These are phyloP conservation scores for Solanum habrochaites DNA, from an alignment of 257 asterid species.

Conservation along the genomic window DNA sequence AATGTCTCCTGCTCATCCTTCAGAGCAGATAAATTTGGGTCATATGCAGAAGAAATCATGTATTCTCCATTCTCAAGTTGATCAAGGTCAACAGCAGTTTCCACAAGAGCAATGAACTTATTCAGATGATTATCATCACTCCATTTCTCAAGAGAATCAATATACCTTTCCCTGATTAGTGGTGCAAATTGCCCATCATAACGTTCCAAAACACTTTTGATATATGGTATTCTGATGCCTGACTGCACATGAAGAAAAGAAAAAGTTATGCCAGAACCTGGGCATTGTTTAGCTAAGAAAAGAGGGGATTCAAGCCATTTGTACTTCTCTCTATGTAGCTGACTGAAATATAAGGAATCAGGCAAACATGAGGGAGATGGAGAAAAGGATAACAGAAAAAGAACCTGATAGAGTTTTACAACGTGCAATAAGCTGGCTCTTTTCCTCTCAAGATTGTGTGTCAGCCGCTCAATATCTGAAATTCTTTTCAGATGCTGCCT, in stretches of 20 bases:
- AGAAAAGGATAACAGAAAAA: not conserved
- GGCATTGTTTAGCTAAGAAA: not conserved
- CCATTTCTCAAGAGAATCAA: slow-evolving; percentile 60
- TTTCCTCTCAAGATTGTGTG: slow-evolving; percentile 66
- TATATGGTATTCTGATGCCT: slow-evolving; percentile 78
- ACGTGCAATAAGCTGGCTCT: slow-evolving; percentile 68
- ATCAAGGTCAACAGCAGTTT: slow-evolving; percentile 91
- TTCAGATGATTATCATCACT: slow-evolving; percentile 76
- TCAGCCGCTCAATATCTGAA: slow-evolving; percentile 81
- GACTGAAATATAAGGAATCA: not conserved
- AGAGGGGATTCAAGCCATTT: not conserved
- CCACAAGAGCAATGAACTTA: slow-evolving; percentile 89
- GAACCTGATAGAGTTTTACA: slow-evolving; percentile 96
- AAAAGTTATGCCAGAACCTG: not conserved
- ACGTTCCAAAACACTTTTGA: slow-evolving; percentile 64
- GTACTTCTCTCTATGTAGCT: not conserved
- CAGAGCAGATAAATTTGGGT: slow-evolving; percentile 46
- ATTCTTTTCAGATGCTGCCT: slow-evolving; percentile 91
- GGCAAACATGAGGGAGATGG: not conserved
- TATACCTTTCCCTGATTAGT: slow-evolving; percentile 57
- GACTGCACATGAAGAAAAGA: slow-evolving; percentile 40
- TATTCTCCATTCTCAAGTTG: slow-evolving; percentile 98
- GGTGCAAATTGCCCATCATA: slow-evolving; percentile 63
- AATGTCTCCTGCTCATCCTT: slow-evolving; percentile 71
- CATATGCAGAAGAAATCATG: slow-evolving; percentile 84